Evolutionary conservation across 805 yeast species (phyloP), one percentile per base, ranked within the genome.

Genomic region (Brettanomyces custersianus): DNA sequence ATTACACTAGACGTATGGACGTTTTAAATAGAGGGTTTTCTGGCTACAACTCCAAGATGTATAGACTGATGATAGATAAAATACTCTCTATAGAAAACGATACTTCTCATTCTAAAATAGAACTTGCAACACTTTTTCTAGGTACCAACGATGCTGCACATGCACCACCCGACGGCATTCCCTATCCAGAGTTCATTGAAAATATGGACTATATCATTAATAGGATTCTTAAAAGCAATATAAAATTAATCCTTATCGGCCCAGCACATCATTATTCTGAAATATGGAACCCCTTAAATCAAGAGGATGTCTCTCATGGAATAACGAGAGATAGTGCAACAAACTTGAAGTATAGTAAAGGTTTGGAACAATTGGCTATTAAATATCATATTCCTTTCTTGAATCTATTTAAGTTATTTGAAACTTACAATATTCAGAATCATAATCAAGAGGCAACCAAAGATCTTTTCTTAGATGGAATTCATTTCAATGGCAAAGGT

Each of bases 121-220:
- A 37, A 16, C 19, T 49, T 20, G 48, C 46, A 0, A 36, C 43
- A 12, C 20, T 50, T 16, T 50, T 47, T 28, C 72, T 83, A 47
- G 95, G 95, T 4, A 69, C 94, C 12, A 86, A 86, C 49, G 95
- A 86, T 52, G 66, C 80, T 0, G 66, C 69, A 2, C 24, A 11
- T 20, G 45, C 53, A 1, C 64, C 55, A 3, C 73, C 71, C 4
- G 57, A 55, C n/a, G 80, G 72, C 46, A 83, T 81, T 6, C 69
- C 71, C 2, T 32, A 74, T 8, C 66, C 53, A 1, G 62, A 70
- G 40, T 82, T 59, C 49, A 37, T 55, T 20, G 57, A 52, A n/a
- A 85, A 84, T 48, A 59, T 70, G 42, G 50, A 44, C 17, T 43
- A 43, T 16, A 48, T 83, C 46, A 60, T 74, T 10, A 46, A 57